phyloP scores from a whole-genome alignment of 805 yeast genomes.

The Torulaspora gathmanii region DNA sequence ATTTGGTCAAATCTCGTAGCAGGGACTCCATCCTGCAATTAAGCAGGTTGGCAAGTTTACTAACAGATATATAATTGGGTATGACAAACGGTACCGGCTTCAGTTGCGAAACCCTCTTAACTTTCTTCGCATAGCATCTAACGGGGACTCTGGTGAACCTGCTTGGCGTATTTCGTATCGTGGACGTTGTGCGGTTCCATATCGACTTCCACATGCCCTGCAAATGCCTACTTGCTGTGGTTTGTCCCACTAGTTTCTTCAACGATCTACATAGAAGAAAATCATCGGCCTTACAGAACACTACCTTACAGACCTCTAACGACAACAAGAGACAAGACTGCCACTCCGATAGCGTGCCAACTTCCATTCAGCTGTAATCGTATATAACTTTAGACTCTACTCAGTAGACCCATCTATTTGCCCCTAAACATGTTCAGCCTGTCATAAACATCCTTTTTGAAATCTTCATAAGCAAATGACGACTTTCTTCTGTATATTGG shows the following conservation, averaged over 20 bases:
- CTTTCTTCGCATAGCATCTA: slow-evolving; percentile 1
- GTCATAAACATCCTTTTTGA: slow-evolving; percentile 32
- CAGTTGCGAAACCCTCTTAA: background rate
- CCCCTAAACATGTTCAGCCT: slow-evolving; percentile 27
- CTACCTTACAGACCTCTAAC: background rate
- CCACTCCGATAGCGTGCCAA: background rate
- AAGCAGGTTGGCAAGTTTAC: slow-evolving; percentile 70
- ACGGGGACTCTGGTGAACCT: background rate
- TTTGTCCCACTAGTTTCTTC: background rate
- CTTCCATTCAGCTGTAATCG: slow-evolving; percentile 5
- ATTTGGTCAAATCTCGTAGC: slow-evolving; percentile 49
- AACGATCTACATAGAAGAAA: background rate
- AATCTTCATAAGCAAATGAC: slow-evolving; percentile 32
- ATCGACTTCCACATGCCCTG: slow-evolving; percentile 2
- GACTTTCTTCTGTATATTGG: slow-evolving; percentile 21
- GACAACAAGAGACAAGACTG: background rate
- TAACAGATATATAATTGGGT: slow-evolving; percentile 74
- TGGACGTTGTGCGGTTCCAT: background rate
- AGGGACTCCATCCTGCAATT: slow-evolving; percentile 60
- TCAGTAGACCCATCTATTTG: background rate
- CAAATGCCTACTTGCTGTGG: background rate
- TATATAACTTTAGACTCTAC: background rate
- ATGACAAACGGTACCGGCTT: slow-evolving; percentile 36
- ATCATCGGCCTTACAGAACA: background rate
- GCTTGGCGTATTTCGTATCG: background rate